These are phyloP conservation scores for Penicillium olsonii DNA, from an alignment of 2,329 filamentous ascomycete genomes.

Conservation along the genomic window DNA sequence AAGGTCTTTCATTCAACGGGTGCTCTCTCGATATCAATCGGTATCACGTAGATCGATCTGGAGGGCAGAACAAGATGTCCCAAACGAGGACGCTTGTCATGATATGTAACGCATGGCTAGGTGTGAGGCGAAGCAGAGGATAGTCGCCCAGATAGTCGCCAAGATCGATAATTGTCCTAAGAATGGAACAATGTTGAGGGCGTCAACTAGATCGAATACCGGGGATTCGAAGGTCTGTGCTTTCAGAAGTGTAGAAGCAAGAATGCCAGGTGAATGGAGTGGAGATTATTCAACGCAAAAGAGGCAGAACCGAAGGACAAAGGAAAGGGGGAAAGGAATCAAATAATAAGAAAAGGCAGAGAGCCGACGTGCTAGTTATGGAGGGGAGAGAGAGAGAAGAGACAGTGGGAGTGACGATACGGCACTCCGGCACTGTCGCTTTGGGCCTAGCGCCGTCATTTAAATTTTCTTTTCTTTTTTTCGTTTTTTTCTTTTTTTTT, in stretches of 20 bases:
- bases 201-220: slow-evolving; percentile 6
- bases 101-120: slow-evolving; percentile 43
- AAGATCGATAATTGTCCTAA: slow-evolving; percentile 21
- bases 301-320: slow-evolving; percentile 6
- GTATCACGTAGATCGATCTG: slow-evolving; percentile 28
- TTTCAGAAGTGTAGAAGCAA: slow-evolving; percentile 1
- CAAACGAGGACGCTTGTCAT: slow-evolving; percentile 44
- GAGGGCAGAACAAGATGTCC: slow-evolving; percentile 34
- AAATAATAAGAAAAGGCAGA: slow-evolving; percentile 6
- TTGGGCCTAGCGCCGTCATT: slow-evolving; percentile 18
- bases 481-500: slow-evolving; percentile 9
- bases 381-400: not conserved
- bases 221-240: slow-evolving; percentile 10
- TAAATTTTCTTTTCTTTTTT: slow-evolving; percentile 9
- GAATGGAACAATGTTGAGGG: slow-evolving; percentile 18
- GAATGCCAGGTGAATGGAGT: slow-evolving; percentile 4
- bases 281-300: not conserved
- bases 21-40: slow-evolving; percentile 32
- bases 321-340: slow-evolving; percentile 6
- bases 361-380: slow-evolving; percentile 8
- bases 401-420: slow-evolving; percentile 21
- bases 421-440: slow-evolving; percentile 21
- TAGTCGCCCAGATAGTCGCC: slow-evolving; percentile 10
- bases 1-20: slow-evolving; percentile 21
- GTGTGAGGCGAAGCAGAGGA: slow-evolving; percentile 10